These are phyloP conservation scores for Podaxis sp. DNA, from an alignment of 768 basidiomycete genomes.

Conservation along the genomic window DNA sequence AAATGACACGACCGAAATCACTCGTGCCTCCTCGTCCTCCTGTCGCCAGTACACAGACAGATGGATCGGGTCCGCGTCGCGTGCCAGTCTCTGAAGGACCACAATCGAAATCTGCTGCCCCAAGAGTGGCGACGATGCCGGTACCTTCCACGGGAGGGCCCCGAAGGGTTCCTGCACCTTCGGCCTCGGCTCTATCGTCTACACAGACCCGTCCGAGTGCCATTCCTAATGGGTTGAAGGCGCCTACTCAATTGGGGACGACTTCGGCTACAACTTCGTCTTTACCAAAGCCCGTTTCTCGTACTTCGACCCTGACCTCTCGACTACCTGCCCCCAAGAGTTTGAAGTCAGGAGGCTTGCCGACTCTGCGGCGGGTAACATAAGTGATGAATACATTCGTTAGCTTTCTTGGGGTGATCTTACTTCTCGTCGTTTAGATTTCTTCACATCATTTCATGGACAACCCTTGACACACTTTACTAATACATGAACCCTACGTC, in stretches of 20 bases:
- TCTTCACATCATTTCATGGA: not conserved
- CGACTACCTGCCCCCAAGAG: slow-evolving; percentile 10
- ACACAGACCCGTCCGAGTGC: not conserved
- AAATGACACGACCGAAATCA: not conserved
- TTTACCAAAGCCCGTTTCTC: slow-evolving; percentile 29
- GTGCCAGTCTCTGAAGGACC: slow-evolving; percentile 30
- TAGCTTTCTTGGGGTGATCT: not conserved
- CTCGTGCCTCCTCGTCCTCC: slow-evolving; percentile 3
- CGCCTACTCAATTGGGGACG: slow-evolving; percentile 25
- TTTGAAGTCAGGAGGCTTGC: slow-evolving; percentile 7
- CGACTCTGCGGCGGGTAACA: slow-evolving; percentile 7
- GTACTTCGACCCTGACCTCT: slow-evolving; percentile 6
- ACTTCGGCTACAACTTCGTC: slow-evolving; percentile 20
- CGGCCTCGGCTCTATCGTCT: not conserved
- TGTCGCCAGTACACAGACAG: not conserved
- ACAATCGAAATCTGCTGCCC: slow-evolving; percentile 17
- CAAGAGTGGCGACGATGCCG: slow-evolving; percentile 15
- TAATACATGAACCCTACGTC: not conserved
- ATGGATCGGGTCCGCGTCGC: slow-evolving; percentile 27
- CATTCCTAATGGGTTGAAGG: slow-evolving; percentile 22
- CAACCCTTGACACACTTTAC: not conserved
- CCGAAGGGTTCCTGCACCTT: slow-evolving; percentile 2
- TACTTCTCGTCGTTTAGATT: not conserved
- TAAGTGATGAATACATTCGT: not conserved
- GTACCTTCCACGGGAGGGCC: slow-evolving; percentile 12